Evolutionary conservation across 352 stramenopile species (phyloP), one percentile per base, ranked within the genome.

Genomic region (Plasmopara muralis): DNA sequence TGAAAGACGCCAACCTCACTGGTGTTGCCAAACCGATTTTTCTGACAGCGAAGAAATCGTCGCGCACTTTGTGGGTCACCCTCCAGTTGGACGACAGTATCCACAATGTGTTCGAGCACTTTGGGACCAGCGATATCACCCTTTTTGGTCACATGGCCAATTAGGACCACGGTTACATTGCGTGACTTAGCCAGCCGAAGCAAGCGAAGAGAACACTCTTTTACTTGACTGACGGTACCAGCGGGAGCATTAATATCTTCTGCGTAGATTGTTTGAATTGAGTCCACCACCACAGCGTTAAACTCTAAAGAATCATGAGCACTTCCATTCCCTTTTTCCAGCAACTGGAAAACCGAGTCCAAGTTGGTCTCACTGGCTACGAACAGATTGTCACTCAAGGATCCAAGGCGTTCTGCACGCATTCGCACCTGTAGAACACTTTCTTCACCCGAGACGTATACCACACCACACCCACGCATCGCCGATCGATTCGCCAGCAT

Each of bases 361-460:
- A 94, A 67, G 55, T 92, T 92, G 30, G 81, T 92, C 67, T 95
- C 82, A 38, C 77, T 93, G 4, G 76, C 80, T 20, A 94, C 83
- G 43, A 83, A 92, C 16, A 94, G 61, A 45, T 68, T 67, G 45
- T 87, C 58, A 47, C 67, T 74, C 4, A 87, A 47, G 0, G 85
- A 75, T 13, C 76, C 86, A 25, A 97, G 77, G 0, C 95, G 72
- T 43, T 94, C 69, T 3, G 93, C 95, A 38, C 95, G 74, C 62
- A 95, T 89, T 43, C 94, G 95, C 54, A 99, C 89, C 68, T 99
- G 96, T 33, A 89, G 65, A n/a, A 90, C 72, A 54, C 92, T 98
- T 62, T 99, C 96, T 73, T 99, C 96, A 16, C 96, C 96, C 2
- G 93, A 98, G 4, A 98, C 75, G 61, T 99, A 99, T 13, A 98